Evolutionary conservation across 108 stramenopile species (phyloP), one percentile per base, ranked within the genome.

Genomic region (Skeletonema menzelii): DNA sequence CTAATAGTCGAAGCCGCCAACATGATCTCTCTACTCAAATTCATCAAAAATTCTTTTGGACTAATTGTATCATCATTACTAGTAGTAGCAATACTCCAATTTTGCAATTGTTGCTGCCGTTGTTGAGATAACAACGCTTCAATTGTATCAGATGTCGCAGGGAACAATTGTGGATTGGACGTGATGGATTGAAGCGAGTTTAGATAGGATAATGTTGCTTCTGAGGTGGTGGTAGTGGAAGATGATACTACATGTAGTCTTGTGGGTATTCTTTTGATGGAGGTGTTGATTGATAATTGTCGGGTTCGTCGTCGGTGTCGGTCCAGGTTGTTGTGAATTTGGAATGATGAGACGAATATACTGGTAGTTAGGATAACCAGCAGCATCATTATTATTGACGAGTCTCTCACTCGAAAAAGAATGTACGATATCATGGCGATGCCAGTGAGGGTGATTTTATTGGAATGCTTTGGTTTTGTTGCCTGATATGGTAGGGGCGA

Each of bases 181-280:
- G 34, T 56, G 35, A 68, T 37, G 53, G 34, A 31, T 15, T 68
- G 24, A 56, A 68, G 67, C 12, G 67, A 57, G 20, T 37, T 14
- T 31, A 57, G 5, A 38, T 35, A 34, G 22, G 61, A 34, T 34
- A 63, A n/a, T 5, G 24, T 24, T 24, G 56, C 56, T 56, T 42
- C 62, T 15, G 40, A 42, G 40, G 40, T 42, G 15, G 37, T 38
- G 37, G 37, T 42, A 11, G 40, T 42, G 15, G 40, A 15, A 11
- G 40, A 37, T 8, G 12, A 11, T 1, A n/a, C n/a, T n/a, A n/a
- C n/a, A n/a, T 37, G 11, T 10, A 37, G 35, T 37, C 1, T 35
- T 11, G 35, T 12, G 0, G 30, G 30, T 31, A 31, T 31, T 31
- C 30, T 4, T 31, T n/a, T n/a, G n/a, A 31, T 31, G 30, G 30